These are phyloP conservation scores for Seminavis robusta DNA, from an alignment of 108 stramenopile species.

Conservation along the genomic window DNA sequence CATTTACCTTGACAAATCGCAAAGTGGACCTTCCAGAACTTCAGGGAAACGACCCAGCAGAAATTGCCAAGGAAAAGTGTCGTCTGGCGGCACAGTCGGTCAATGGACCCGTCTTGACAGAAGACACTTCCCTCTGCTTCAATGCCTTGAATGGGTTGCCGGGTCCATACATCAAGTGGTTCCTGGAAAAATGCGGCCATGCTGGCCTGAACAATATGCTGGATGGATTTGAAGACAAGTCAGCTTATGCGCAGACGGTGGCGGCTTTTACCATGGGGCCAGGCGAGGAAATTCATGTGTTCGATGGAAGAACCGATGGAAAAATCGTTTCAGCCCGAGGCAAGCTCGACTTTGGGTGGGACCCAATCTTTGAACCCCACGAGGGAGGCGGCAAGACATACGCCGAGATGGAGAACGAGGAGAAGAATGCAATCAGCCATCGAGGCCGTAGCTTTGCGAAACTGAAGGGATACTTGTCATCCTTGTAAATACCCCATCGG, in stretches of 20 bases:
- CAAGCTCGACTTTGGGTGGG: slow-evolving; percentile 93
- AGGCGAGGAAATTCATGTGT: slow-evolving; percentile 79
- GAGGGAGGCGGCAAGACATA: slow-evolving; percentile 83
- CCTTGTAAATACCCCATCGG: no score
- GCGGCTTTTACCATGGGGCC: slow-evolving; percentile 91
- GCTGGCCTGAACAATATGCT: slow-evolving; percentile 88
- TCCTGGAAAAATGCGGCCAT: slow-evolving; percentile 91
- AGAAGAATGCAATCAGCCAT: slow-evolving; percentile 94
- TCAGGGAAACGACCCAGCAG: slow-evolving; percentile 95
- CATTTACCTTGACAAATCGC: slow-evolving; percentile 70
- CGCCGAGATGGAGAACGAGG: slow-evolving; percentile 94
- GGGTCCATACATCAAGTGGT: slow-evolving; percentile 99
- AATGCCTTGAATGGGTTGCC: slow-evolving; percentile 93
- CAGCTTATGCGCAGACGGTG: slow-evolving; percentile 94
- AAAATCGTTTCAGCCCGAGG: slow-evolving; percentile 90
- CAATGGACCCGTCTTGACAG: slow-evolving; percentile 90
- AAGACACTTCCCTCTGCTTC: slow-evolving; percentile 97
- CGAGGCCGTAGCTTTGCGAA: slow-evolving; percentile 78
- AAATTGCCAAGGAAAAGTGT: slow-evolving; percentile 95
- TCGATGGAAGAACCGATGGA: slow-evolving; percentile 87
- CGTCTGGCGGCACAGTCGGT: slow-evolving; percentile 76
- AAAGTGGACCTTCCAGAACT: slow-evolving; percentile 93
- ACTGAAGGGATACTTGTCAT: slow-evolving; percentile 49
- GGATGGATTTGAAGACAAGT: slow-evolving; percentile 88
- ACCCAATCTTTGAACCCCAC: slow-evolving; percentile 79